A percentile compares a stretch with the other conserved stretches of the same genome.
phyloP scores from a whole-genome alignment of 106 monocot genomes.

The Gastrodia elata region DNA sequence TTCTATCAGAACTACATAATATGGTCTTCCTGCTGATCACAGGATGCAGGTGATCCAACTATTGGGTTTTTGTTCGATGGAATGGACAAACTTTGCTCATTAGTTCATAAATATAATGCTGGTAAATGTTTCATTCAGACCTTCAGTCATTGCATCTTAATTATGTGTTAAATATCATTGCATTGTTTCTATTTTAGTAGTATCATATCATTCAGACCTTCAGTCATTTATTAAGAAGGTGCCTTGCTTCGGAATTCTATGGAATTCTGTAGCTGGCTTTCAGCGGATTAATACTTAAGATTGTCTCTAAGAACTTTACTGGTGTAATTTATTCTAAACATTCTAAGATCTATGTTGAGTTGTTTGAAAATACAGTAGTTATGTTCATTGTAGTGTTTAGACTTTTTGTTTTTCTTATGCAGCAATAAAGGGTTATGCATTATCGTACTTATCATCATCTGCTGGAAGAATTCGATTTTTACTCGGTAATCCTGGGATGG shows the following conservation, averaged over 20 bases:
- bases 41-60: conserved; percentile 91
- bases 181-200: neutral
- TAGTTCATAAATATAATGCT: conserved; percentile 91
- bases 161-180: neutral
- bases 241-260: conserved; percentile 1
- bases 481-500: conserved; percentile 96
- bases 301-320: neutral
- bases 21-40: conserved; percentile 12
- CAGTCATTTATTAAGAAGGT: neutral
- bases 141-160: neutral
- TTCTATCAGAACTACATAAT: neutral
- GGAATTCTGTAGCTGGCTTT: neutral
- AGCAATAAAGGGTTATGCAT: conserved; percentile 95
- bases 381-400: conserved; percentile 4
- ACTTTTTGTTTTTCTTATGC: conserved; percentile 18
- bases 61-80: conserved; percentile 92
- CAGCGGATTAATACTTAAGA: neutral
- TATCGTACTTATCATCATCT: conserved; percentile 80
- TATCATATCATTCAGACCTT: neutral
- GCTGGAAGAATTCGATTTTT: conserved; percentile 96
- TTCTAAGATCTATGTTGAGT: neutral
- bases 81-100: conserved; percentile 81
- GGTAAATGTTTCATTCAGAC: conserved; percentile 29
- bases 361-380: neutral
- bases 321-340: neutral